Evolutionary conservation across 2,329 filamentous ascomycete genomes (phyloP).

Genomic region (Periconia macrospinosa): DNA sequence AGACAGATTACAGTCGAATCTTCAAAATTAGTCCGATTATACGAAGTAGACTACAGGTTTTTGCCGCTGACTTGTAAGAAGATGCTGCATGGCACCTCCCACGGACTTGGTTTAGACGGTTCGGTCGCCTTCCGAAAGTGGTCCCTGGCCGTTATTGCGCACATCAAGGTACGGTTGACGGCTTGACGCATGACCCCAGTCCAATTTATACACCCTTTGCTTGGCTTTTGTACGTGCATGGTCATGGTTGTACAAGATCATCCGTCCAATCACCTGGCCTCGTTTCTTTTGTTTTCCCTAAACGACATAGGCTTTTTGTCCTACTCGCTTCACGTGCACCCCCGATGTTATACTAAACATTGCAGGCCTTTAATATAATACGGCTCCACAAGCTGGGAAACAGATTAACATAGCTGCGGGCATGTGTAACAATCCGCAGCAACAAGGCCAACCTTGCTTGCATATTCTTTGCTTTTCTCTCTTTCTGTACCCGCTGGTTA

Average conservation of each 20-base stretch:
- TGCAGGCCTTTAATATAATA: slow-evolving; percentile 13
- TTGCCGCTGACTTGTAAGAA: not conserved
- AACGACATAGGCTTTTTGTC: slow-evolving; percentile 14
- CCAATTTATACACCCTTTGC: not conserved
- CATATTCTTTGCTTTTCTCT: not conserved
- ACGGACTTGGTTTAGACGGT: not conserved
- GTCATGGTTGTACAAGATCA: not conserved
- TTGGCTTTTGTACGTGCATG: not conserved
- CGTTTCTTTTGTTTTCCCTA: not conserved
- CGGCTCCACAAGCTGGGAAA: slow-evolving; percentile 1
- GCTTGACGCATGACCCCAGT: not conserved
- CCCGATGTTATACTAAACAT: not conserved
- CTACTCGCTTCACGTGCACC: slow-evolving; percentile 2
- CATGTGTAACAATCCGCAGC: not conserved
- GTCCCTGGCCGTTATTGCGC: not conserved
- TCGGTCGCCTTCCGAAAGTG: not conserved
- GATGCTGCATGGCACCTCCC: not conserved
- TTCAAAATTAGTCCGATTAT: no score
- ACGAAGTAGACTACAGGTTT: no score
- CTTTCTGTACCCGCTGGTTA: slow-evolving; percentile 4
- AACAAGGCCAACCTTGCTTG: not conserved
- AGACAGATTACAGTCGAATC: no score
- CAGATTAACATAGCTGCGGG: slow-evolving; percentile 5
- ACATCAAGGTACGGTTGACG: no score
- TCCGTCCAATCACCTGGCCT: slow-evolving; percentile 8